These are phyloP conservation scores for Gonapodya sp. DNA, from an alignment of 192 early-diverging fungal species.

Conservation along the genomic window DNA sequence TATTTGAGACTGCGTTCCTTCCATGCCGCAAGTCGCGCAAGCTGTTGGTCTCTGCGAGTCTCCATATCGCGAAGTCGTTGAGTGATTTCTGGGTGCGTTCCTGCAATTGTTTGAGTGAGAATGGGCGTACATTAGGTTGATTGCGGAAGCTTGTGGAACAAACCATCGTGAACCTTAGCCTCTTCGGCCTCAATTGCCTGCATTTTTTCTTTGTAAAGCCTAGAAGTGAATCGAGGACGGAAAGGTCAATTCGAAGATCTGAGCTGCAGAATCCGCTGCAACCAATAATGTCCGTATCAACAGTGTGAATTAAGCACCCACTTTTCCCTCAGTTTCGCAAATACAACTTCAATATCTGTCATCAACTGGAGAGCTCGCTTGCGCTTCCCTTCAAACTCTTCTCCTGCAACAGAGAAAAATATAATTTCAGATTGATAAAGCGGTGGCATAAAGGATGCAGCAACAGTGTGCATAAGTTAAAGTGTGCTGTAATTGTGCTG, in stretches of 20 bases:
- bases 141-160: too few species aligned
- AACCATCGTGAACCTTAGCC: slow-evolving; percentile 39
- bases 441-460: too few species aligned
- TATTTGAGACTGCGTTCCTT: background rate
- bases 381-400: slow-evolving; percentile 32
- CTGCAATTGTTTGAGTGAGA: slow-evolving; percentile 12
- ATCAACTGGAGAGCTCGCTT: slow-evolving; percentile 40
- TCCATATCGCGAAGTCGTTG: background rate
- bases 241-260: too few species aligned
- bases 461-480: too few species aligned
- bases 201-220: slow-evolving; percentile 48
- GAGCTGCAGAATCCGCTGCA: too few species aligned
- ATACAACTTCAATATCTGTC: slow-evolving; percentile 44
- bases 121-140: background rate
- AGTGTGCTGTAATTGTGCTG: too few species aligned
- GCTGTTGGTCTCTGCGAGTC: background rate
- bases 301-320: slow-evolving; percentile 17
- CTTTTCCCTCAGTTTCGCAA: slow-evolving; percentile 45
- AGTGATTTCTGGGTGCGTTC: slow-evolving; percentile 39
- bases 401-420: too few species aligned
- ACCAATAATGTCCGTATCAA: too few species aligned
- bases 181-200: slow-evolving; percentile 37
- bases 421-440: too few species aligned
- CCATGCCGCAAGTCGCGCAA: background rate
- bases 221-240: slow-evolving; percentile 11